These are phyloP conservation scores for Periconia macrospinosa DNA, from an alignment of 2,329 filamentous ascomycete species.

Conservation along the genomic window DNA sequence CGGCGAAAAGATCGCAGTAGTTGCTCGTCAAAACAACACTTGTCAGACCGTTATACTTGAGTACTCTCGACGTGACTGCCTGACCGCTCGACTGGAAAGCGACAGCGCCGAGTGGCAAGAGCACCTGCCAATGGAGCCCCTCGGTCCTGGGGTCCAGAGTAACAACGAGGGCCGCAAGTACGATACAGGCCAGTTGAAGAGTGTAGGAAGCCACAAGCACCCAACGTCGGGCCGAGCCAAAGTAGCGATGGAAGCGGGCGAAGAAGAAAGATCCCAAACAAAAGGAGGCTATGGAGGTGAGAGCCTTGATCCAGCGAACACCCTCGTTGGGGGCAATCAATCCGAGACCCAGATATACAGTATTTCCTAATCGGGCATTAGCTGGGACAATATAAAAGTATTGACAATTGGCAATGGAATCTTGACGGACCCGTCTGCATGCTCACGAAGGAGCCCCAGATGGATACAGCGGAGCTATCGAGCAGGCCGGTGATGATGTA, in stretches of 20 bases:
- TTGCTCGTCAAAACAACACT: slow-evolving; percentile 80
- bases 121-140: slow-evolving; percentile 53
- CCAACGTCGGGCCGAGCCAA: slow-evolving; percentile 65
- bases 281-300: slow-evolving; percentile 70
- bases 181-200: slow-evolving; percentile 47
- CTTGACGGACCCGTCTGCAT: slow-evolving; percentile 71
- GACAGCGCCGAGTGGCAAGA: slow-evolving; percentile 68
- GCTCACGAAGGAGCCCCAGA: slow-evolving; percentile 79
- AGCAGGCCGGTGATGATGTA: slow-evolving; percentile 78
- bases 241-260: slow-evolving; percentile 65
- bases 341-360: slow-evolving; percentile 76
- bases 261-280: slow-evolving; percentile 74
- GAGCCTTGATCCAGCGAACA: slow-evolving; percentile 70
- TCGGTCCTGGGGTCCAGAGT: slow-evolving; percentile 42
- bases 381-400: slow-evolving; percentile 65
- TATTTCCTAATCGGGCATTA: slow-evolving; percentile 59
- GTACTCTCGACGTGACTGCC: slow-evolving; percentile 70
- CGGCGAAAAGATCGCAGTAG: slow-evolving; percentile 79
- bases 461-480: slow-evolving; percentile 74
- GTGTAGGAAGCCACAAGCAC: slow-evolving; percentile 57
- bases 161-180: slow-evolving; percentile 47
- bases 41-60: slow-evolving; percentile 71
- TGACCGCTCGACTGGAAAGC: slow-evolving; percentile 80
- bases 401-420: slow-evolving; percentile 58
- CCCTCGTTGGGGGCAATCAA: slow-evolving; percentile 58